Evolutionary conservation across 164 flowering plant genomes (phyloP), one percentile per base, ranked within the genome.

Genomic region (Piper longum): DNA sequence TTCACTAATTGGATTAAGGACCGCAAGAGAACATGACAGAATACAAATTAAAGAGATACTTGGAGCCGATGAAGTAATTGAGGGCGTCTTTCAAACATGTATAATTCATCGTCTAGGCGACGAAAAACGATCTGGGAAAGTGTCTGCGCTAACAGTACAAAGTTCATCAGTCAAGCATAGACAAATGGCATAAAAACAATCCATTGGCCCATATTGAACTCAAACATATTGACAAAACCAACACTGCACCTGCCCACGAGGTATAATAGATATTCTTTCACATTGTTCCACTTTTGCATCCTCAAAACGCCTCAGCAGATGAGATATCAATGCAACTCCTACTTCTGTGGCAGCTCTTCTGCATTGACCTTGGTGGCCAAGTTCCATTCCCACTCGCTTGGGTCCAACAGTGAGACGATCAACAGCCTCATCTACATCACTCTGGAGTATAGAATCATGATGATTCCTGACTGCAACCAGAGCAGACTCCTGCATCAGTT

Each of bases 401-500:
- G 98, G 98, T 61, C 98, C 98, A 19, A 92, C 86, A 13, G 98
- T 89, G 52, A 89, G 88, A 62, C 96, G 81, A 74, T 87, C 98
- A 65, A 89, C 96, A 57, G 98, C 98, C 73, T 83, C 91, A 77
- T 89, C 92, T 83, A 92, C 70, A 61, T 92, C 96, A 44, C 87
- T 79, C 68, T 77, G 87, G 70, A 83, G 76, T 74, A 92, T 83
- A 41, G 95, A 73, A 54, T 71, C 72, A 71, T 92, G 96, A 52
- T 82, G 77, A 75, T 84, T 88, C 66, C 98, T 82, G 14, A 88
- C 95, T 12, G 98, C 96, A 67, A 89, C 88, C 70, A 92, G 83
- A 71, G 98, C 98, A 68, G 96, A 89, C 79, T 92, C 98, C 73
- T 92, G 98, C 63, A 92, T 77, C 66, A 92, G 78, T 74, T 88